These are phyloP conservation scores for Aspergillus sp. DNA, from an alignment of 2,329 filamentous ascomycete species.

Conservation along the genomic window DNA sequence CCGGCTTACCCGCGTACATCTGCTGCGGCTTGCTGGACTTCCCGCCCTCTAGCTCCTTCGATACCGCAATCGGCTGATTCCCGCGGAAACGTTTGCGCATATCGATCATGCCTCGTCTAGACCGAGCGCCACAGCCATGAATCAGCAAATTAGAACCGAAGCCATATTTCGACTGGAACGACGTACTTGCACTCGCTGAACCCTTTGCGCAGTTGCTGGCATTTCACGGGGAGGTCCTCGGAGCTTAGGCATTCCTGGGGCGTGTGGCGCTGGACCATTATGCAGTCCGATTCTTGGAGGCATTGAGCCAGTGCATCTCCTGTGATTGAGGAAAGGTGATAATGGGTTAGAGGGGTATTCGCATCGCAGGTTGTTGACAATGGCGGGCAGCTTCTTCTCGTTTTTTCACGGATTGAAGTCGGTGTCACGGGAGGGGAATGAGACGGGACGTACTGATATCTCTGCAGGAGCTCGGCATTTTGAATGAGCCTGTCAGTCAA, in stretches of 20 bases:
- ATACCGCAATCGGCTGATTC: conserved; percentile 72
- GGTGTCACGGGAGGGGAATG: background rate
- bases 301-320: conserved; percentile 88
- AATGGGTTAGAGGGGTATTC: conserved; percentile 12
- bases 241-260: conserved; percentile 81
- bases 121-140: no score
- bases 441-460: conserved; percentile 67
- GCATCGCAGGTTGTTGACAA: background rate
- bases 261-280: conserved; percentile 81
- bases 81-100: conserved; percentile 98
- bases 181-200: conserved; percentile 80
- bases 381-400: background rate
- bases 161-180: background rate
- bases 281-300: conserved; percentile 92
- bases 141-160: no score
- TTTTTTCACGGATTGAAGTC: no score
- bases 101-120: conserved; percentile 75
- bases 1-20: conserved; percentile 69
- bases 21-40: conserved; percentile 48
- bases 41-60: conserved; percentile 53
- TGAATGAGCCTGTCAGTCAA: conserved; percentile 12
- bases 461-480: conserved; percentile 92
- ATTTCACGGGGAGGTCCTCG: conserved; percentile 74
- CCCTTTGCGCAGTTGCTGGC: conserved; percentile 86
- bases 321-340: conserved; percentile 34